Conservation (phyloP, 2,329 filamentous ascomycete genomes). For the Coniochaeta ligniaria region DNA sequence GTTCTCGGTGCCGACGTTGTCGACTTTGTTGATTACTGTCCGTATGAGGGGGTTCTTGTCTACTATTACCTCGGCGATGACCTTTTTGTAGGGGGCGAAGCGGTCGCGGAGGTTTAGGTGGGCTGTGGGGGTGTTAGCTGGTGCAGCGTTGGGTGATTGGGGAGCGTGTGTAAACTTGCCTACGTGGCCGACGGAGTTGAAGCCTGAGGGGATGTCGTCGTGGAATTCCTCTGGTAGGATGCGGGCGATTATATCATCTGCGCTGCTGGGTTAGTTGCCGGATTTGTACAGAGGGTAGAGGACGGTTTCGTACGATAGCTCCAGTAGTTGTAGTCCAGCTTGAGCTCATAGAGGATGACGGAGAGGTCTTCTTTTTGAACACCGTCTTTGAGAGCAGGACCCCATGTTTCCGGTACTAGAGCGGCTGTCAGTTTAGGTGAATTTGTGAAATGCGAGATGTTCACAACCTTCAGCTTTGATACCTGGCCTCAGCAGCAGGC, state of each 20-base stretch:
- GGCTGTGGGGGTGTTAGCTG: constrained; percentile 37
- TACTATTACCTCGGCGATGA: constrained; percentile 78
- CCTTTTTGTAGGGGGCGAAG: constrained; percentile 76
- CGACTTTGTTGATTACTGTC: constrained; percentile 94
- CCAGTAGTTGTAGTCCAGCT: constrained; percentile 81
- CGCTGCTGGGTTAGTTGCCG: background rate
- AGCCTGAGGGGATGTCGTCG: constrained; percentile 76
- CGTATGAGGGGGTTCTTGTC: constrained; percentile 80
- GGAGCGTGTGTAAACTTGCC: constrained; percentile 36
- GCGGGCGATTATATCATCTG: constrained; percentile 74
- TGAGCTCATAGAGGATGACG: constrained; percentile 67
- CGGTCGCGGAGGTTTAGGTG: constrained; percentile 84
- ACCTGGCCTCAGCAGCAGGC: constrained; percentile 50
- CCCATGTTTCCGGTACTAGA: constrained; percentile 68
- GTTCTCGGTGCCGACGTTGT: constrained; percentile 78
- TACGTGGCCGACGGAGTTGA: constrained; percentile 84
- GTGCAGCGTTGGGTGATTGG: constrained; percentile 2
- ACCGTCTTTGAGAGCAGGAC: constrained; percentile 58
- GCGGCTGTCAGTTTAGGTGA: background rate
- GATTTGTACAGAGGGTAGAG: background rate
- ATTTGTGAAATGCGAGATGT: constrained; percentile 1
- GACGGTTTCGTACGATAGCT: constrained; percentile 54
- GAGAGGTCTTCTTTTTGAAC: constrained; percentile 61
- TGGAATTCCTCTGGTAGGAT: constrained; percentile 75
- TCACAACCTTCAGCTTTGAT: constrained; percentile 44